Evolutionary conservation across 441 rosid genomes (phyloP), one percentile per base, ranked within the genome.

Genomic region (Iberis amara): DNA sequence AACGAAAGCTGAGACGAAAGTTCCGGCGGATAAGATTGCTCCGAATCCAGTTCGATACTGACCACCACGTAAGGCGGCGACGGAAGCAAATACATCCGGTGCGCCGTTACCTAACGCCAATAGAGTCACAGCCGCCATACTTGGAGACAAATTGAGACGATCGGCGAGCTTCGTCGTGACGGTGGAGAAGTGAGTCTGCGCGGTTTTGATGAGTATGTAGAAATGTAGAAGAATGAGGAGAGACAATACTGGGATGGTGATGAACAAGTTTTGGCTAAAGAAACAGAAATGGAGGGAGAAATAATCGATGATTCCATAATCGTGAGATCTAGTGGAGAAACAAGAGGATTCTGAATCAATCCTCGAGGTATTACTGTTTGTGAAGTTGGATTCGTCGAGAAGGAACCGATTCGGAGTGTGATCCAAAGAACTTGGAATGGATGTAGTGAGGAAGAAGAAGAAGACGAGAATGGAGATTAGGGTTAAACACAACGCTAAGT

Each of bases 101-200:
- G 98, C 89, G 39, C 98, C 98, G 54, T 91, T 91, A 15, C 98
- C 98, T 0, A 91, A 59, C 6, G 98, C 98, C 61, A 91, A 69
- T 28, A 91, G 95, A 54, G 98, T 91, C 15, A 87, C 92, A 0
- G 95, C 98, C 0, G 86, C 98, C 92, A 85, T 83, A 62, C 86
- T 78, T 2, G 98, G 96, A 47, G 96, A 85, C 26, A 87, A 77
- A 42, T 74, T 66, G 18, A 91, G 75, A 36, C 75, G 88, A 49
- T 73, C 65, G 38, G 85, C 75, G 73, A 91, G 89, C 70, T 78
- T 83, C 7, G 98, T 83, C 45, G 96, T 91, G 78, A 87, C 88
- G 43, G 78, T 8, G 12, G 95, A 87, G 82, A 91, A 91, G 62
- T 91, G 98, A 67, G 90, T 69, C 59, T 85, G 95, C 1, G 98